Conservation (phyloP, 441 rosid species). For the Euphorbia celastroides region DNA sequence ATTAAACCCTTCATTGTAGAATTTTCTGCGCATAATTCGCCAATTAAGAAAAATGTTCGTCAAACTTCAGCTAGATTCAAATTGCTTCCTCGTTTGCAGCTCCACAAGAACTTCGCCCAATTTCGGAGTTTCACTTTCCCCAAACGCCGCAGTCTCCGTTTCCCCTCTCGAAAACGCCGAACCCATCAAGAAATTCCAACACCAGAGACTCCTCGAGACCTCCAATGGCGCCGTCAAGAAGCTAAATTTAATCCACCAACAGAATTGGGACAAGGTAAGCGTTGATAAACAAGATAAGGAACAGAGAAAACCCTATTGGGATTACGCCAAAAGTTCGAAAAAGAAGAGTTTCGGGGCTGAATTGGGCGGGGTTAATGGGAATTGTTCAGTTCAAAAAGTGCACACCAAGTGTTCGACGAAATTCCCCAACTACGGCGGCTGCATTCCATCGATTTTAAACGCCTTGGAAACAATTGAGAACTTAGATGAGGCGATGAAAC, state of each 20-base stretch:
- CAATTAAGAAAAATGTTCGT: slow-evolving; percentile 34
- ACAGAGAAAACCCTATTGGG: slow-evolving; percentile 17
- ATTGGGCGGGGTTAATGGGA: not conserved
- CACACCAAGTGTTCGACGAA: slow-evolving; percentile 73
- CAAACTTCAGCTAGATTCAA: slow-evolving; percentile 45
- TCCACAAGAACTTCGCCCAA: slow-evolving; percentile 36
- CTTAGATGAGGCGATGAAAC: slow-evolving; percentile 62
- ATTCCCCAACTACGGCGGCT: slow-evolving; percentile 56
- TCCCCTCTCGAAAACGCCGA: slow-evolving; percentile 37
- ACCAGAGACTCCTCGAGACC: slow-evolving; percentile 28
- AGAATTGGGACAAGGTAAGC: slow-evolving; percentile 17
- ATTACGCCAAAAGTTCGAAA: slow-evolving; percentile 16
- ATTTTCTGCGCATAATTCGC: not conserved
- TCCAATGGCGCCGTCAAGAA: slow-evolving; percentile 23
- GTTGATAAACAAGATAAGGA: slow-evolving; percentile 24
- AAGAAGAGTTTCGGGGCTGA: slow-evolving; percentile 15
- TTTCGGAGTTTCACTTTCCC: slow-evolving; percentile 28
- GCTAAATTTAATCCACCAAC: slow-evolving; percentile 23
- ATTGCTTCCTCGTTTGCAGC: slow-evolving; percentile 37
- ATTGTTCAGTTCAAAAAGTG: slow-evolving; percentile 26
- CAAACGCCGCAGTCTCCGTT: slow-evolving; percentile 22
- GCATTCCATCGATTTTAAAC: slow-evolving; percentile 58
- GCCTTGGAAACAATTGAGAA: slow-evolving; percentile 51
- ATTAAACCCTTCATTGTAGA: not conserved
- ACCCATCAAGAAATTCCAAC: slow-evolving; percentile 25